Conservation (phyloP, 495 filamentous ascomycete species). For the Acidiella bohemica region DNA sequence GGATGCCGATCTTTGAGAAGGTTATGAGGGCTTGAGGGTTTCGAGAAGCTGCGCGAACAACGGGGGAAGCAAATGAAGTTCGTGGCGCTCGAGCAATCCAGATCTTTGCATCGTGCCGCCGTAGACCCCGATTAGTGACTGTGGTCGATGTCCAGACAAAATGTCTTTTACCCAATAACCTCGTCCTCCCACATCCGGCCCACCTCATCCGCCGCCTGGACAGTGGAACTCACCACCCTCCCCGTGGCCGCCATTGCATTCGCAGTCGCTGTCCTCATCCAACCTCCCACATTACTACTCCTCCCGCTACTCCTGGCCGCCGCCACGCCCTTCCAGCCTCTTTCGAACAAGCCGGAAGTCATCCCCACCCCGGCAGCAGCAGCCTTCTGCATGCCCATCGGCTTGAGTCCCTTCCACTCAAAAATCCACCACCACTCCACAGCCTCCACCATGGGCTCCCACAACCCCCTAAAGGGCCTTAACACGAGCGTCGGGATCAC, state of each 20-base stretch:
- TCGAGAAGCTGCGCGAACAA: no score
- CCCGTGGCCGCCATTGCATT: not conserved
- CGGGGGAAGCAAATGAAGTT: no score
- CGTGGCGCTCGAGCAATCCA: no score
- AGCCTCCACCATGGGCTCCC: slow-evolving; percentile 7
- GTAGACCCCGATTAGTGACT: no score
- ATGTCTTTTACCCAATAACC: no score
- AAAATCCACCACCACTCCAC: slow-evolving; percentile 4
- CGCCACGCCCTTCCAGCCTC: not conserved
- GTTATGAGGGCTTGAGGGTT: slow-evolving; percentile 8
- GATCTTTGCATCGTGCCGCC: no score
- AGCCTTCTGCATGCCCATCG: no score
- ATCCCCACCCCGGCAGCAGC: not conserved
- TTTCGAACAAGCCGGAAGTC: not conserved
- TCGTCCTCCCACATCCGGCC: slow-evolving; percentile 20
- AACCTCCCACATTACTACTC: not conserved
- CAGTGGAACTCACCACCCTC: slow-evolving; percentile 6
- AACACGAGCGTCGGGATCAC: slow-evolving; percentile 17
- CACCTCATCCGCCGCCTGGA: slow-evolving; percentile 15
- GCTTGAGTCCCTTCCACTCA: not conserved
- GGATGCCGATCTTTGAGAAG: slow-evolving; percentile 3
- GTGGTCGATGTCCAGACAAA: no score
- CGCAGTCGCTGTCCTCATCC: slow-evolving; percentile 2
- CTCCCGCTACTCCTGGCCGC: not conserved
- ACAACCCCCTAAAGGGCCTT: slow-evolving; percentile 8